Evolutionary conservation across 352 stramenopile species (phyloP).

Genomic region (Plasmopara viticola): DNA sequence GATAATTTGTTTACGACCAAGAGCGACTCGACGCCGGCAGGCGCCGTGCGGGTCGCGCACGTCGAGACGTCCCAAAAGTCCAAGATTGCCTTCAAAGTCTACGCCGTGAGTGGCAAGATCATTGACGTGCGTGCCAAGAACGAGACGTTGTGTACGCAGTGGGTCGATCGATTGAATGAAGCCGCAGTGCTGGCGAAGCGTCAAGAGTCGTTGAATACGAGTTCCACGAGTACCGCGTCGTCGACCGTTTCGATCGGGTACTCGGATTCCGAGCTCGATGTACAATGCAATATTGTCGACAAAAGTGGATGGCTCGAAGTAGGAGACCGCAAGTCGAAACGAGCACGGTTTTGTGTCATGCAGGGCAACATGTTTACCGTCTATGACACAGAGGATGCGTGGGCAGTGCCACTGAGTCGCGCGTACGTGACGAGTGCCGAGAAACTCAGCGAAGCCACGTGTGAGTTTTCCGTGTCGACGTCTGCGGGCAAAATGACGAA

Average conservation of each 20-base stretch:
- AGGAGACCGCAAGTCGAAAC: conserved; percentile 70
- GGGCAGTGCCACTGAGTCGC: conserved; percentile 67
- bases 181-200: conserved; percentile 62
- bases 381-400: conserved; percentile 77
- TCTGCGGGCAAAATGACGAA: conserved; percentile 65
- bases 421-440: conserved; percentile 66
- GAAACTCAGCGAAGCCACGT: conserved; percentile 51
- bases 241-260: conserved; percentile 57
- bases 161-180: conserved; percentile 67
- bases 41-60: conserved; percentile 67
- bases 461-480: conserved; percentile 61
- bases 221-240: conserved; percentile 63
- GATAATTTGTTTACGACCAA: conserved; percentile 69
- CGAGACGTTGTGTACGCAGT: conserved; percentile 61
- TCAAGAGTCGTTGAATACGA: conserved; percentile 69
- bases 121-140: conserved; percentile 80
- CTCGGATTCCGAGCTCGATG: conserved; percentile 66
- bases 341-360: conserved; percentile 65
- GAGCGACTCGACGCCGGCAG: conserved; percentile 57
- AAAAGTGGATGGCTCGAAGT: conserved; percentile 77
- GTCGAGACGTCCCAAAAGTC: conserved; percentile 70
- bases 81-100: conserved; percentile 81
- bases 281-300: conserved; percentile 67
- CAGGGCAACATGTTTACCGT: conserved; percentile 80
- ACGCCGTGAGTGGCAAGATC: conserved; percentile 75